Evolutionary conservation across 306 rosid genomes (phyloP).

Genomic region (Coriaria nepalensis): DNA sequence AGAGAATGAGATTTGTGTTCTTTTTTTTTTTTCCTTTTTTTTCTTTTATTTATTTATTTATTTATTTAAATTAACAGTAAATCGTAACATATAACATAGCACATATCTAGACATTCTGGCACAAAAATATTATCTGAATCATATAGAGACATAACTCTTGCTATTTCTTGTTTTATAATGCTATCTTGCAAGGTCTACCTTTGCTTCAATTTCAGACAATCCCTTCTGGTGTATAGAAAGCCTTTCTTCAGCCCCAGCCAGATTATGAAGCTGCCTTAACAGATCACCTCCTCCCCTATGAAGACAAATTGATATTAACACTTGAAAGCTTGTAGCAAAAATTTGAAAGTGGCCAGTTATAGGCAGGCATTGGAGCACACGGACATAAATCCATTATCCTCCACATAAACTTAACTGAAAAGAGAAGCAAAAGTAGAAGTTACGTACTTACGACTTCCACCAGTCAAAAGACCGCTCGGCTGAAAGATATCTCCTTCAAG

Average conservation of each 20-base stretch:
- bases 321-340: slow-evolving; percentile 7
- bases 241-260: slow-evolving; percentile 63
- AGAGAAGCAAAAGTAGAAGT: slow-evolving; percentile 12
- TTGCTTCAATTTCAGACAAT: slow-evolving; percentile 51
- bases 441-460: slow-evolving; percentile 91
- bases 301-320: slow-evolving; percentile 15
- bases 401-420: slow-evolving; percentile 6
- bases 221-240: slow-evolving; percentile 54
- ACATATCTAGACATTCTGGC: no score
- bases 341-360: background rate
- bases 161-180: background rate
- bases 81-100: no score
- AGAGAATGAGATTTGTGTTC: no score
- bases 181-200: slow-evolving; percentile 35
- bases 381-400: slow-evolving; percentile 7
- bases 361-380: background rate
- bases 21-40: no score
- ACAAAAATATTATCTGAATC: no score
- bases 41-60: no score
- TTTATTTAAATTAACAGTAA: no score
- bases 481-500: slow-evolving; percentile 96
- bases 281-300: slow-evolving; percentile 83
- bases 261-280: slow-evolving; percentile 63
- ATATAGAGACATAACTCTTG: background rate
- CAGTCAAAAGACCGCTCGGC: slow-evolving; percentile 95